phyloP scores from a whole-genome alignment of 1,284 basidiomycete species.

The Coniophora puteana region DNA sequence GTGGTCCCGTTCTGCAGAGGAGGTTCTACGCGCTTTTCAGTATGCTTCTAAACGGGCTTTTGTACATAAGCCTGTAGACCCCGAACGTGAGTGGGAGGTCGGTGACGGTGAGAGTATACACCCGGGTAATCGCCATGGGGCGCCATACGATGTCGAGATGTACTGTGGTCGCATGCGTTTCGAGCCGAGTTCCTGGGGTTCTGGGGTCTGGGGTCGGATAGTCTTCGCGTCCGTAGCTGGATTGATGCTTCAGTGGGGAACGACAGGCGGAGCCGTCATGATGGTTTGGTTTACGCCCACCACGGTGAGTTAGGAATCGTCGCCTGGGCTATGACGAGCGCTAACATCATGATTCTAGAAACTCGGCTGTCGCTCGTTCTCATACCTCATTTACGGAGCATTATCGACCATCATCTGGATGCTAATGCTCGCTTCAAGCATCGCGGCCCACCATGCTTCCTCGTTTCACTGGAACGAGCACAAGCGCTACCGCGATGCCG shows the following conservation, averaged over 20 bases:
- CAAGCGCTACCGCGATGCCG: no score
- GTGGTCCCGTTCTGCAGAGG: conserved; percentile 21
- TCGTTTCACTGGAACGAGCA: neutral
- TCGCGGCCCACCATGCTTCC: conserved; percentile 29
- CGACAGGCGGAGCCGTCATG: conserved; percentile 32
- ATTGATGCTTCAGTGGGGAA: conserved; percentile 37
- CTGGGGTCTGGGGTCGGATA: conserved; percentile 27
- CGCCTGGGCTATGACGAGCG: no score
- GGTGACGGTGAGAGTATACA: conserved; percentile 3
- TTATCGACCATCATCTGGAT: conserved; percentile 35
- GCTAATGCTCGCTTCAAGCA: conserved; percentile 33
- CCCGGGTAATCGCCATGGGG: conserved; percentile 20
- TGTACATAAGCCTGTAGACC: conserved; percentile 3
- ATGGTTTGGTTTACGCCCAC: conserved; percentile 36
- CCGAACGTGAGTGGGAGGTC: conserved; percentile 2
- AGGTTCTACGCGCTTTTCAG: conserved; percentile 18
- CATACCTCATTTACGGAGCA: conserved; percentile 34
- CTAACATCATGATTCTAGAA: conserved; percentile 10
- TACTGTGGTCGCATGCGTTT: conserved; percentile 19
- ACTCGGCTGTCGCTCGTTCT: conserved; percentile 37
- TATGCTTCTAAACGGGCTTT: conserved; percentile 10
- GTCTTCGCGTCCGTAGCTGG: conserved; percentile 30
- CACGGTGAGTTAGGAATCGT: conserved; percentile 17
- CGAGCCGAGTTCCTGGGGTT: conserved; percentile 20
- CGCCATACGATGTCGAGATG: conserved; percentile 17